Conservation (phyloP, 345 rosid genomes). For the Erodium maritimum region DNA sequence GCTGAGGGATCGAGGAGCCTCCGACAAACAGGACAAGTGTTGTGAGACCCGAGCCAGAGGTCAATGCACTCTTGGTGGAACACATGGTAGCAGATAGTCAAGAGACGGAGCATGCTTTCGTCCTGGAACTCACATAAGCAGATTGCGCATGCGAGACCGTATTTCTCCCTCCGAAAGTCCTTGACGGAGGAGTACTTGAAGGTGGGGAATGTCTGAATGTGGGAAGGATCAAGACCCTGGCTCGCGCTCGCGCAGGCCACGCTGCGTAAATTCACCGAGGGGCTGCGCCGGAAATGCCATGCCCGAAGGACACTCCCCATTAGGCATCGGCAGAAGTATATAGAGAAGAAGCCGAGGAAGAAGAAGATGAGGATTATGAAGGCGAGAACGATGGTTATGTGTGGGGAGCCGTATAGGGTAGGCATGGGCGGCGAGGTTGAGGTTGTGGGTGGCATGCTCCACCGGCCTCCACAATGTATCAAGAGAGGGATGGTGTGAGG, state of each 20-base stretch:
- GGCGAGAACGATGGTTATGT: slow-evolving; percentile 38
- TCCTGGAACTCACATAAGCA: slow-evolving; percentile 60
- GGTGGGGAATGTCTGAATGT: slow-evolving; percentile 45
- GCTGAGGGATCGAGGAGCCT: slow-evolving; percentile 32
- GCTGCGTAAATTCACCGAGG: slow-evolving; percentile 16
- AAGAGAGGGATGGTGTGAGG: too few species aligned
- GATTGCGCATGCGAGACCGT: slow-evolving; percentile 68
- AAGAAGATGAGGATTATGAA: slow-evolving; percentile 47
- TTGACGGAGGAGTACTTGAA: slow-evolving; percentile 51
- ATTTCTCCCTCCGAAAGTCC: slow-evolving; percentile 38
- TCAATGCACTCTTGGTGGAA: slow-evolving; percentile 82
- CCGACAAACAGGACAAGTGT: slow-evolving; percentile 83
- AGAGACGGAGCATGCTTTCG: slow-evolving; percentile 51
- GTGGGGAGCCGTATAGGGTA: slow-evolving; percentile 21
- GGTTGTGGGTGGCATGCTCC: too few species aligned
- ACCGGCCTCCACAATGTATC: too few species aligned
- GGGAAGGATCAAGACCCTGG: slow-evolving; percentile 48
- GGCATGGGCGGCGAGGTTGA: neutral
- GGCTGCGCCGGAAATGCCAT: slow-evolving; percentile 28
- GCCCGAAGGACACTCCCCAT: slow-evolving; percentile 26
- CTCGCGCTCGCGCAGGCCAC: neutral
- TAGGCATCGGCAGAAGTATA: slow-evolving; percentile 53
- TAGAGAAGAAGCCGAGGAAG: slow-evolving; percentile 49
- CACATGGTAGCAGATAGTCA: slow-evolving; percentile 63
- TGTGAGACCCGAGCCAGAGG: slow-evolving; percentile 63